Evolutionary conservation across 139 green algal genomes (phyloP), one percentile per base, ranked within the genome.

Genomic region (Coelastrella sp.): DNA sequence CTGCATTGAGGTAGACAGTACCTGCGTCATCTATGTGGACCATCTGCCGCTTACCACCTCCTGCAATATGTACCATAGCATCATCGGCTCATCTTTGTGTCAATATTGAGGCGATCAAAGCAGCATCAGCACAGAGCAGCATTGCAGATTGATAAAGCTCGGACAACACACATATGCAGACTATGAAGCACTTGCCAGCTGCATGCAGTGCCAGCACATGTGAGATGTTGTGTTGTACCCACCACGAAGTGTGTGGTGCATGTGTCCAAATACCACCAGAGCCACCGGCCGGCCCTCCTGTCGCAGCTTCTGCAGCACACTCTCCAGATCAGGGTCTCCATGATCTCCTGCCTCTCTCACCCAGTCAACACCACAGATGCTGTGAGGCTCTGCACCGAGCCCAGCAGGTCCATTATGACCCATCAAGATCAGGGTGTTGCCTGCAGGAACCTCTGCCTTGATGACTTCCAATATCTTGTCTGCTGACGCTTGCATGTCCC

Each of bases 251-350:
- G n/a, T 77, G 66, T 93, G 87, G 85, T 96, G 93, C 93, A 96
- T 96, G 89, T 96, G 93, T 3, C 93, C 92, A 83, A 94, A 94
- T 7, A 94, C 71, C 67, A 94, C 85, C 37, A 93, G 85, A 7
- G 90, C 64, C 2, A 89, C 50, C 5, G 11, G 51, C 35, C 87
- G 59, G 21, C 91, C 84, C 21, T 75, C 9, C 40, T 62, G 71
- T 38, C 19, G 13, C 45, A 88, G 37, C 80, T 85, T 69, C 21
- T 88, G 69, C 38, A 95, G 62, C 11, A 88, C 91, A 15, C 67
- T 60, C 82, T 74, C n/a, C 77, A 95, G 60, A 79, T 95, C 92
- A 15, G 83, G 77, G 68, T 95, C 92, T 0, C 92, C 92, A 37
- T 88, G 86, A 73, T 95, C 92, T 0, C 89, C 91, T 15, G 82